A percentile compares a stretch with the other conserved stretches of the same genome.
These are phyloP conservation scores for Phytophthora sojae DNA, from an alignment of 352 stramenopile genomes.

Conservation along the genomic window DNA sequence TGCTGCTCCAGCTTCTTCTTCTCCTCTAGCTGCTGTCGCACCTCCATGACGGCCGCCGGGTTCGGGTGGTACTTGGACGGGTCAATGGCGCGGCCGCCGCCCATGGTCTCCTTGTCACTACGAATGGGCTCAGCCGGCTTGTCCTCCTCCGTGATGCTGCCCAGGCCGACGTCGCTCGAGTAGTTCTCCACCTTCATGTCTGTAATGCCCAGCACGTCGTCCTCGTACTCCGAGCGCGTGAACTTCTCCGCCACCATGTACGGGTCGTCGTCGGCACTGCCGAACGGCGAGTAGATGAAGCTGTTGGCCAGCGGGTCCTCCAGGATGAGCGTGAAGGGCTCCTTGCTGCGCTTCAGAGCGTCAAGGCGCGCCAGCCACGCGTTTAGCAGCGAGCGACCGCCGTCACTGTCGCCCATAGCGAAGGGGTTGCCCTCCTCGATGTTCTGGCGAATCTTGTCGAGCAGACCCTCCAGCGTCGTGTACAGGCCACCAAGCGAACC, in stretches of 20 bases:
- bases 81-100: slow-evolving; percentile 57
- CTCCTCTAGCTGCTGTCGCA: slow-evolving; percentile 51
- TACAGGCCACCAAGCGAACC: slow-evolving; percentile 92
- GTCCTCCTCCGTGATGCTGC: slow-evolving; percentile 47
- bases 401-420: slow-evolving; percentile 78
- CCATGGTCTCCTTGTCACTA: slow-evolving; percentile 77
- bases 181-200: slow-evolving; percentile 94
- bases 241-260: slow-evolving; percentile 88
- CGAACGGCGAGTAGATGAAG: slow-evolving; percentile 86
- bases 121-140: slow-evolving; percentile 43
- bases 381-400: slow-evolving; percentile 63
- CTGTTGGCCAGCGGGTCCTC: slow-evolving; percentile 92
- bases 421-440: slow-evolving; percentile 88
- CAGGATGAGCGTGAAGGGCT: slow-evolving; percentile 92
- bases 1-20: slow-evolving; percentile 36
- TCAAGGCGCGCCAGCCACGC: slow-evolving; percentile 63
- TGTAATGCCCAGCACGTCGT: slow-evolving; percentile 93
- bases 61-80: slow-evolving; percentile 72
- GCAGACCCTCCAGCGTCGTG: slow-evolving; percentile 93
- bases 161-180: slow-evolving; percentile 37
- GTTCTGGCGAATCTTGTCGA: slow-evolving; percentile 87
- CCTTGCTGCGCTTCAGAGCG: slow-evolving; percentile 59
- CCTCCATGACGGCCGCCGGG: slow-evolving; percentile 66
- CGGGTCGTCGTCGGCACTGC: slow-evolving; percentile 59
- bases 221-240: slow-evolving; percentile 88